Base-by-base conservation (phyloP, 108 stramenopile genomes). In the Fistulifera solaris region DNA sequence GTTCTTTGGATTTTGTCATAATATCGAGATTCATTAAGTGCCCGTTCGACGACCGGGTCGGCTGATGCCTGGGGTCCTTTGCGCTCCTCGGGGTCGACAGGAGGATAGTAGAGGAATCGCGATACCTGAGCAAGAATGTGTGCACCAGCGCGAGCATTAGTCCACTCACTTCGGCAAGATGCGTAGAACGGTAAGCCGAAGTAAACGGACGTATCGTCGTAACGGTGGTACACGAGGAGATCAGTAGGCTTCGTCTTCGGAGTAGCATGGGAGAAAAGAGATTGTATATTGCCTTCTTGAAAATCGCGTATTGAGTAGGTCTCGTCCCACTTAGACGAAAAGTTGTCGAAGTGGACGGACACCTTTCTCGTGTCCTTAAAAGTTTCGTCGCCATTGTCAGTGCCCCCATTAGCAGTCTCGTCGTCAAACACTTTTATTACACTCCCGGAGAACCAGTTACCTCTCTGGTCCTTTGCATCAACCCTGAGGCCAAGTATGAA, bases 281-380 rank as follows among this genome's bases (percentile, higher is more conserved):
- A 87, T 40, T 66, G 70, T 10, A 93, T 80, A 27, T 70, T 63
- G 15, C 85, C 80, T 38, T 78, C 75, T 3, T 47, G 61, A 70
- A 92, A 94, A 53, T 92, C 76, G 1, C 76, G 70, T 15, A 92
- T 78, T 1, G 72, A 61, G 62, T 92, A 96, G 23, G 56, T 68
- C 62, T 94, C 92, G 60, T 96, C 95, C 95, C 94, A 96, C 66
- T 86, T 90, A n/a, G 72, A 51, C 7, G 80, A 70, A 68, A 88
- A 96, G 44, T 81, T 76, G 63, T 98, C 97, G 59, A 96, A 98
- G 72, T 96, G 95, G 31, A 98, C 73, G 40, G 65, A 69, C 46
- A 88, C 83, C 58, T 81, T 83, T 19, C 40, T 73, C 53, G 48
- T 44, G 27, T 17, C 55, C 0, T 26, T 46, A 1, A 27, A 1